phyloP scores from a whole-genome alignment of 805 yeast genomes.

The Metschnikowia koreensis region DNA sequence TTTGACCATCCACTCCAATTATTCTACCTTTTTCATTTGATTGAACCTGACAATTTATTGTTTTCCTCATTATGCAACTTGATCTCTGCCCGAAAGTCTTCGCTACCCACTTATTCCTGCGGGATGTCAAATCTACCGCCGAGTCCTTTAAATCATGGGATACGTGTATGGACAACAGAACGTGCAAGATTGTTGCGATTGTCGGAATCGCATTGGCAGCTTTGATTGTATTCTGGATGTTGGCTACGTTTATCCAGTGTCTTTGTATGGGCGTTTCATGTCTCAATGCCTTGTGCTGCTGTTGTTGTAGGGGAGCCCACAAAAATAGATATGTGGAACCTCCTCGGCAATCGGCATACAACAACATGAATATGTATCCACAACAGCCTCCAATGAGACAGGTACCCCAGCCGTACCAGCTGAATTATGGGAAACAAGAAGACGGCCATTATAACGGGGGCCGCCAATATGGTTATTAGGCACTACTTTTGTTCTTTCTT shows the following conservation, averaged over 20 bases:
- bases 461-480: constrained; percentile 13
- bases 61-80: constrained; percentile 8
- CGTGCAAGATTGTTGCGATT: constrained; percentile 75
- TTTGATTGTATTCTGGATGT: constrained; percentile 53
- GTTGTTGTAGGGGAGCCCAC: constrained; percentile 39
- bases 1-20: neutral
- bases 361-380: constrained; percentile 37
- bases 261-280: constrained; percentile 50
- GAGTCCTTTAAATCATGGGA: constrained; percentile 68
- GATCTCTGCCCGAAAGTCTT: constrained; percentile 14
- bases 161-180: constrained; percentile 73
- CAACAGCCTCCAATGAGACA: constrained; percentile 18
- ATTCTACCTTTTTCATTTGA: too few species aligned
- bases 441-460: constrained; percentile 9
- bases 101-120: constrained; percentile 8
- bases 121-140: constrained; percentile 32
- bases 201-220: constrained; percentile 64
- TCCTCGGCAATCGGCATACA: constrained; percentile 20
- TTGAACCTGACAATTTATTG: neutral
- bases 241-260: constrained; percentile 55
- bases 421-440: constrained; percentile 1
- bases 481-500: constrained; percentile 5
- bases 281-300: constrained; percentile 47
- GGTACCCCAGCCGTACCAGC: constrained; percentile 15
- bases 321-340: constrained; percentile 19